Evolutionary conservation across 23 red algal genomes (phyloP).

Genomic region (Agarophyton chilense): DNA sequence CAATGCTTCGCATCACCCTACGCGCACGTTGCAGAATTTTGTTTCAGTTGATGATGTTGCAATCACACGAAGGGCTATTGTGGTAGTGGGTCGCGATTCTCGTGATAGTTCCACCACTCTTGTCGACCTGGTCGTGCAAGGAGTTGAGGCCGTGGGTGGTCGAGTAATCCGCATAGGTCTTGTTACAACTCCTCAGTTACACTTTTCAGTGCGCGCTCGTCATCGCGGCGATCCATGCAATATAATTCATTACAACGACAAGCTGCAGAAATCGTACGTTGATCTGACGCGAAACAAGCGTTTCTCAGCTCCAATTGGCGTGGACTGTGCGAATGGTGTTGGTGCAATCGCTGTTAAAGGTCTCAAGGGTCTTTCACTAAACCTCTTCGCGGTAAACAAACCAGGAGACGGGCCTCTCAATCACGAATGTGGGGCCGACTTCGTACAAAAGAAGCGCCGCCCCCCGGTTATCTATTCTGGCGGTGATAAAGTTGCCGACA

Average conservation of each 20-base stretch:
- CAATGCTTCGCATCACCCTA: conserved; percentile 59
- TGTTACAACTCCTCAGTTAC: conserved; percentile 79
- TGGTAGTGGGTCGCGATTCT: conserved; percentile 76
- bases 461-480: conserved; percentile 38
- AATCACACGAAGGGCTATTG: conserved; percentile 10
- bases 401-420: conserved; percentile 75
- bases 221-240: conserved; percentile 16
- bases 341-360: conserved; percentile 44
- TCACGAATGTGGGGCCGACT: conserved; percentile 92
- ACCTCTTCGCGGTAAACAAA: conserved; percentile 53
- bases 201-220: conserved; percentile 60
- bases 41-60: conserved; percentile 35
- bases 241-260: conserved; percentile 45
- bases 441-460: conserved; percentile 87
- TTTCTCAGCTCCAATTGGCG: conserved; percentile 16
- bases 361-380: background rate
- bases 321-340: conserved; percentile 97
- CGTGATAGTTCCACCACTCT: conserved; percentile 43
- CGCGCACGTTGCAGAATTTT: conserved; percentile 10
- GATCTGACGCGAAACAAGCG: conserved; percentile 21
- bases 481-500: background rate
- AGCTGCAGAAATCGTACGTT: conserved; percentile 18
- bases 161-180: conserved; percentile 61
- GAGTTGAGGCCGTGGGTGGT: conserved; percentile 57
- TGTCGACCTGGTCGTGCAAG: conserved; percentile 28